These are phyloP conservation scores for Phlyctochytrium planicorne DNA, from an alignment of 192 early-diverging fungal genomes.

Conservation along the genomic window DNA sequence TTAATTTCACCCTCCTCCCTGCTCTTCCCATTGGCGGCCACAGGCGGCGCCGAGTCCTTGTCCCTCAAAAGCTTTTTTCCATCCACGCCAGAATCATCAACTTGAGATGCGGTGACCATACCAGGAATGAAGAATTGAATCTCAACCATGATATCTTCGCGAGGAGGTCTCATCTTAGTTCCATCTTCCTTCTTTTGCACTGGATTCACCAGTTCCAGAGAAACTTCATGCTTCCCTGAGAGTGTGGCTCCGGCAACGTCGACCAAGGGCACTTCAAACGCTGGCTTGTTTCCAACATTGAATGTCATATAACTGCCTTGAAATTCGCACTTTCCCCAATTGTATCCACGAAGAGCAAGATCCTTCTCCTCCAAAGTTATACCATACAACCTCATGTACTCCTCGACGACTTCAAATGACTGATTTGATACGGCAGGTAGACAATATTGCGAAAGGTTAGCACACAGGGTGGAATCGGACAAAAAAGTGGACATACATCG, in stretches of 20 bases:
- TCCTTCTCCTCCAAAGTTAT: conserved; percentile 79
- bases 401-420: conserved; percentile 79
- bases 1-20: conserved; percentile 38
- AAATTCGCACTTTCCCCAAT: conserved; percentile 81
- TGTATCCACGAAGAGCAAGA: conserved; percentile 88
- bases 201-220: conserved; percentile 80
- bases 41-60: conserved; percentile 26
- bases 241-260: conserved; percentile 85
- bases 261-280: conserved; percentile 89
- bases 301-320: conserved; percentile 72
- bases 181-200: conserved; percentile 47
- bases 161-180: conserved; percentile 45
- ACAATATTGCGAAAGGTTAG: conserved; percentile 14
- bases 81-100: conserved; percentile 47
- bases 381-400: conserved; percentile 73
- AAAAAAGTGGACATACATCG: no score
- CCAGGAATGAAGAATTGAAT: conserved; percentile 93
- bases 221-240: conserved; percentile 87
- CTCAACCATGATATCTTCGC: conserved; percentile 83
- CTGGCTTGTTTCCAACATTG: conserved; percentile 75
- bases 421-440: conserved; percentile 30
- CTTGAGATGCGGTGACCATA: conserved; percentile 55
- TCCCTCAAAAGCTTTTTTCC: conserved; percentile 39
- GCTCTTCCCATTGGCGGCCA: conserved; percentile 10
- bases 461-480: no score